A percentile compares a stretch with the other conserved stretches of the same genome.
Evolutionary conservation across 2,329 filamentous ascomycete genomes (phyloP).

Genomic region (Lecanosticta acicola): DNA sequence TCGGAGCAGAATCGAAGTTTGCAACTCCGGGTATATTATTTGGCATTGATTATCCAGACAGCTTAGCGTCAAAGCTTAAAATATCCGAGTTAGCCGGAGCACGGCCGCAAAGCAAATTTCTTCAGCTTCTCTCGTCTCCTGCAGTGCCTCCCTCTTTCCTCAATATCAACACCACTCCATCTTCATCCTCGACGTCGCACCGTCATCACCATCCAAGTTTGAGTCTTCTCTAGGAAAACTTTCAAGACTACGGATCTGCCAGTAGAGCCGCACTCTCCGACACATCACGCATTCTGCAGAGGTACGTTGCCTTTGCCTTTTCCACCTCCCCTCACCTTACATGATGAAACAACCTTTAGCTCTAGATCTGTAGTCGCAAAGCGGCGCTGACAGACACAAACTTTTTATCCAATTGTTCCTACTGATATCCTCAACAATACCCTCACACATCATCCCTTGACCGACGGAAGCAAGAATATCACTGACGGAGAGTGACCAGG

Average conservation of each 20-base stretch:
- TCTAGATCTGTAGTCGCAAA: slow-evolving; percentile 11
- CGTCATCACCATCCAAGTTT: no score
- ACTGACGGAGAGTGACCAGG: no score
- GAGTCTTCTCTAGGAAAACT: no score
- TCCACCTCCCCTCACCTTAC: background rate
- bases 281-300: background rate
- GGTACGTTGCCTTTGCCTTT: background rate
- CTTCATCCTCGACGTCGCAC: no score
- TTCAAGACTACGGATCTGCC: no score
- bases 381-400: slow-evolving; percentile 6
- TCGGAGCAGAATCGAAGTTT: background rate
- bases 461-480: background rate
- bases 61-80: background rate
- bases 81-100: background rate
- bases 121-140: background rate
- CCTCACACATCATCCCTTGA: background rate
- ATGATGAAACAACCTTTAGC: slow-evolving; percentile 3
- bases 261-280: no score
- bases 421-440: background rate
- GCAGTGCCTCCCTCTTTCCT: no score
- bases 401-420: background rate
- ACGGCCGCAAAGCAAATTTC: background rate
- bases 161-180: no score
- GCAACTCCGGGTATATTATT: slow-evolving; percentile 1
- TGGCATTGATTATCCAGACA: background rate